Percentiles rank a stretch among this genome's conserved stretches.
These are phyloP conservation scores for Penicillium samsonianum DNA, from an alignment of 495 filamentous ascomycete species.

Conservation along the genomic window DNA sequence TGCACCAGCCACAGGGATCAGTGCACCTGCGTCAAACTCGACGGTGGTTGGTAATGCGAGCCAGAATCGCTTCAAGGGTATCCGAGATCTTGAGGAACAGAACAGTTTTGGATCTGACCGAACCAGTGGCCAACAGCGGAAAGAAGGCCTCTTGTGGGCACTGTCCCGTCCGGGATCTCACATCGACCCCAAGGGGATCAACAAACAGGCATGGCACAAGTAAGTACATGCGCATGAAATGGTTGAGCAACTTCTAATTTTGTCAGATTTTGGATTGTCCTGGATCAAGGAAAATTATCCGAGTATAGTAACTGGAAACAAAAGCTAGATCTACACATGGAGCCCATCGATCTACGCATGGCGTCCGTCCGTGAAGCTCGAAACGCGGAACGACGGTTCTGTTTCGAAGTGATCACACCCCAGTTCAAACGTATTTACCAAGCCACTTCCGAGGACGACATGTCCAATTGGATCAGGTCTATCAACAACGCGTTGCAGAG, in stretches of 20 bases:
- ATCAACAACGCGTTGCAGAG: constrained; percentile 98
- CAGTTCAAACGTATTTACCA: constrained; percentile 97
- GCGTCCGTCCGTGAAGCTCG: constrained; percentile 95
- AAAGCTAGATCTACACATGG: constrained; percentile 93
- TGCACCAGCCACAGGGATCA: constrained; percentile 31
- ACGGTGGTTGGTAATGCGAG: constrained; percentile 44
- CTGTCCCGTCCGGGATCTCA: constrained; percentile 91
- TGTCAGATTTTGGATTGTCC: constrained; percentile 91
- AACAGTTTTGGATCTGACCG: constrained; percentile 52
- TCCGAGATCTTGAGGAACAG: constrained; percentile 86
- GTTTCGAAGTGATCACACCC: constrained; percentile 97
- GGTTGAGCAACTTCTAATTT: constrained; percentile 11
- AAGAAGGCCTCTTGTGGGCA: constrained; percentile 95
- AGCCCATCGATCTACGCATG: constrained; percentile 95
- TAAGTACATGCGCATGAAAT: constrained; percentile 50
- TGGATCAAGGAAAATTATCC: constrained; percentile 93
- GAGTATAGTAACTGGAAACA: constrained; percentile 99
- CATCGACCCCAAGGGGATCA: constrained; percentile 89
- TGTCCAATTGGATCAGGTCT: constrained; percentile 93
- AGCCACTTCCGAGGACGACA: constrained; percentile 95
- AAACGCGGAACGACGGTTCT: constrained; percentile 92
- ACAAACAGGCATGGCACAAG: constrained; percentile 99
- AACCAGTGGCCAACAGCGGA: constrained; percentile 59
- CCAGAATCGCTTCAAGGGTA: constrained; percentile 77
- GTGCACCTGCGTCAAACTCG: constrained; percentile 36